Base-by-base conservation (phyloP, 1,284 basidiomycete genomes). In the Laetiporus sulphureus region DNA sequence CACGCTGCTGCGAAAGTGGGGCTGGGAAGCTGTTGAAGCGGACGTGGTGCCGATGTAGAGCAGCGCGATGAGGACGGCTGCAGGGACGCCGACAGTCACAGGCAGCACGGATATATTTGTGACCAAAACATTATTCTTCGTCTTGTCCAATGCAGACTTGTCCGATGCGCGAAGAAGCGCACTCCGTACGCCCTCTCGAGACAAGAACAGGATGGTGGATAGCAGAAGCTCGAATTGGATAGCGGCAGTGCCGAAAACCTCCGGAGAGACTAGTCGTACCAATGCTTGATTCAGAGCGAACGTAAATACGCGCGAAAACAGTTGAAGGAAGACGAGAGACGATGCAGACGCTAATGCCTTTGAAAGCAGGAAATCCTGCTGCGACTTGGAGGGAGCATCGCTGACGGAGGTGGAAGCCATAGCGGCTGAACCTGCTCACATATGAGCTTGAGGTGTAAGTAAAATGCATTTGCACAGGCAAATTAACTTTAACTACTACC, bases 201-300 rank as follows among this genome's bases (percentile, higher is more conserved):
- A 85, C 5, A 98, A 72, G 59, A 98, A 96, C 29, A 99, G 73
- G 53, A 96, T 88, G 11, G 91, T 92, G 48, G 85, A 89, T 27
- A 91, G 76, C 21, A 99, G 63, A 24, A 88, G 74, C 55, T 93
- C 91, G 60, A 93, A 87, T 55, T 91, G 89, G 42, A 93, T 83
- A 3, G 86, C 78, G 8, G 87, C 88, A 0, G 86, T 87, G 5
- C 90, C 91, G 55, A 93, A 96, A 12, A 88, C 85, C 39, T 77
- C 76, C 0, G 95, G 93, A 1, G 90, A 82, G 1, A 88, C 83
- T 29, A 94, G 75, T 1, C 92, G 81, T 34, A 97, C 73, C 5
- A 97, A 73, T 6, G 79, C 71, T 63, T 97, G 92, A 62, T 98
- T 97, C 36, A 98, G 74, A 4, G 72, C 62, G 57, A 96, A 97